phyloP scores from a whole-genome alignment of 495 filamentous ascomycete species.

The Tuber microsphaerosporum region DNA sequence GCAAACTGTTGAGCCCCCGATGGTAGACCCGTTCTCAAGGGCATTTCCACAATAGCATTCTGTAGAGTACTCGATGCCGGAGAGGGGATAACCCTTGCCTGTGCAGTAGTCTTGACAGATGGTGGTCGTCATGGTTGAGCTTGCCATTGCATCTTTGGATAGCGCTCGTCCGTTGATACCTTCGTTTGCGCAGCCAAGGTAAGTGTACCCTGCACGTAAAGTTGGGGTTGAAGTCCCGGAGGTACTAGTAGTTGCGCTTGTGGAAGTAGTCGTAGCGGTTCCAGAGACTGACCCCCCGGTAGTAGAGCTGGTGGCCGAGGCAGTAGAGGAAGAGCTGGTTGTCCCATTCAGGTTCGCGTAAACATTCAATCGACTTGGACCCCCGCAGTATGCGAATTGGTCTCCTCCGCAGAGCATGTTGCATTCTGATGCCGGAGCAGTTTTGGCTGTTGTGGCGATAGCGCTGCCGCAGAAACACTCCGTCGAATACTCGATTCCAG shows the following conservation, averaged over 20 bases:
- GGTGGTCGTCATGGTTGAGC: slow-evolving; percentile 51
- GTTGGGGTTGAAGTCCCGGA: too few species aligned
- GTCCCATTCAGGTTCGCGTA: slow-evolving; percentile 31
- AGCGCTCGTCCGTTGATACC: slow-evolving; percentile 54
- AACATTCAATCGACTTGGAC: slow-evolving; percentile 42
- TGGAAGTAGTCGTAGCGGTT: too few species aligned
- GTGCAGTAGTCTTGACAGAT: slow-evolving; percentile 49
- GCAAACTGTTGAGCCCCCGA: slow-evolving; percentile 24
- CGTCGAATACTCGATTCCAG: slow-evolving; percentile 31
- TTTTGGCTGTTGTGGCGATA: slow-evolving; percentile 31
- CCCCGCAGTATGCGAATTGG: slow-evolving; percentile 45
- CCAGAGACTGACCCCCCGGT: too few species aligned
- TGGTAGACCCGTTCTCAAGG: slow-evolving; percentile 17
- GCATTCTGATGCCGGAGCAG: slow-evolving; percentile 21
- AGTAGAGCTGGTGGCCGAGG: too few species aligned
- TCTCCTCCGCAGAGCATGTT: slow-evolving; percentile 44
- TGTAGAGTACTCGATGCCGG: slow-evolving; percentile 61
- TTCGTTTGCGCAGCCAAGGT: slow-evolving; percentile 59
- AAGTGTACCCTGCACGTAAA: slow-evolving; percentile 46
- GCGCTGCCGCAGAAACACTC: slow-evolving; percentile 44
- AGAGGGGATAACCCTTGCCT: slow-evolving; percentile 47
- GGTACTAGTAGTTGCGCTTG: too few species aligned
- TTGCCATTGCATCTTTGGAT: slow-evolving; percentile 49
- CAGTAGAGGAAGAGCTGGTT: too few species aligned
- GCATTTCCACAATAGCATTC: slow-evolving; percentile 63